phyloP scores from a whole-genome alignment of 2,329 filamentous ascomycete genomes.

The Escovopsis sp. region DNA sequence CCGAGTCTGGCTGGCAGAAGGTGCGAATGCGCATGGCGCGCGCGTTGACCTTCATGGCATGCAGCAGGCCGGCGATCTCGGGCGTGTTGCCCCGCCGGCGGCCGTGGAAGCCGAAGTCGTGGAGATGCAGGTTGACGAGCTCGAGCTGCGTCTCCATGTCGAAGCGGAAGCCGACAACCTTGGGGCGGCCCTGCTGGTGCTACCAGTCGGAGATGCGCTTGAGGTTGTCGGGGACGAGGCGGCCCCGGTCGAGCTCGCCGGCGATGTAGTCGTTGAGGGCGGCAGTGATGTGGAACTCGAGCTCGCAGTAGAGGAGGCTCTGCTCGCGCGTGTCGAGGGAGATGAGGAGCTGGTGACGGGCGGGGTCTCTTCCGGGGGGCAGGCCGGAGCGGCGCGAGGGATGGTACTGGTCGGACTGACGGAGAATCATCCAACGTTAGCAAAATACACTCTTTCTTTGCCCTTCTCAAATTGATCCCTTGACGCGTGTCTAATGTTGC shows the following conservation, averaged over 20 bases:
- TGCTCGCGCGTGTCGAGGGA: conserved; percentile 41
- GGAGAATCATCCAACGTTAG: conserved; percentile 7
- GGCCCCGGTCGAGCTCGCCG: conserved; percentile 38
- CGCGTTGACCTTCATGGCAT: conserved; percentile 37
- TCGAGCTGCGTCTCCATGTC: conserved; percentile 46
- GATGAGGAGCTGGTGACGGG: conserved; percentile 23
- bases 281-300: conserved; percentile 38
- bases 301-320: conserved; percentile 42
- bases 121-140: conserved; percentile 31
- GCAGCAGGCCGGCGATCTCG: conserved; percentile 31
- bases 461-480: too few relatives aligned
- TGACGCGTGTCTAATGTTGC: too few relatives aligned
- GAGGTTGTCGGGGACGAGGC: conserved; percentile 34
- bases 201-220: conserved; percentile 36
- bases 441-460: too few relatives aligned
- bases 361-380: conserved; percentile 14
- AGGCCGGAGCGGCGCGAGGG: conserved; percentile 16
- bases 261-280: conserved; percentile 37
- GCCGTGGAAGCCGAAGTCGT: conserved; percentile 40
- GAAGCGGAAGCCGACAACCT: conserved; percentile 41
- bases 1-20: conserved; percentile 42
- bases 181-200: conserved; percentile 36
- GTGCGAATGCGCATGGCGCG: conserved; percentile 37
- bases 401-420: conserved; percentile 22
- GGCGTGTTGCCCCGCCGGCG: conserved; percentile 25